These are phyloP conservation scores for Aspergillus alliaceus DNA, from an alignment of 2,329 filamentous ascomycete genomes.

Conservation along the genomic window DNA sequence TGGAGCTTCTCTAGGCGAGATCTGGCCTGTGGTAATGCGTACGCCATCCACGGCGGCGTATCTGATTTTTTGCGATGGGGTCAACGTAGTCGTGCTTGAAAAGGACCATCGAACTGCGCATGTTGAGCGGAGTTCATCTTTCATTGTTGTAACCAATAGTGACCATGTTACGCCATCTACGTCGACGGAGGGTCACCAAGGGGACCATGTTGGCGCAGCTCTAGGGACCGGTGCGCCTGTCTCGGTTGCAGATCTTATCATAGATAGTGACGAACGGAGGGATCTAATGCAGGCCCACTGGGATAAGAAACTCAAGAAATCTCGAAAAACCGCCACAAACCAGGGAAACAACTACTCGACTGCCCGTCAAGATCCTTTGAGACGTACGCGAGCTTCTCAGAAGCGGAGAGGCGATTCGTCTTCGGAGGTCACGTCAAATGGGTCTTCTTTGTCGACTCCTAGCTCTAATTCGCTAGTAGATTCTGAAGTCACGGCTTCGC, in stretches of 20 bases:
- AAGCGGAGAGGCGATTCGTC: conserved; percentile 4
- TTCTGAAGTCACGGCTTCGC: conserved; percentile 24
- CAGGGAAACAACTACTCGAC: not conserved
- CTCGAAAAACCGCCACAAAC: conserved; percentile 6
- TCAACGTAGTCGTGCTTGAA: conserved; percentile 51
- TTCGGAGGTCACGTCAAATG: not conserved
- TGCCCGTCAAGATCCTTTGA: conserved; percentile 10
- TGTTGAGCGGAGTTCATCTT: conserved; percentile 47
- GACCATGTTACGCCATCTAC: conserved; percentile 39
- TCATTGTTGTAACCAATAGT: conserved; percentile 60
- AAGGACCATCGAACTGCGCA: conserved; percentile 54
- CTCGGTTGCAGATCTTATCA: conserved; percentile 27
- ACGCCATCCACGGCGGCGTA: conserved; percentile 57
- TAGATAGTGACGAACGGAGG: conserved; percentile 36
- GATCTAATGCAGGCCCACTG: conserved; percentile 41
- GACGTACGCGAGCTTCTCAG: conserved; percentile 18
- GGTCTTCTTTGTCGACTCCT: not conserved
- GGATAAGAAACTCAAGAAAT: conserved; percentile 28
- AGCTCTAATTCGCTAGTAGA: not conserved
- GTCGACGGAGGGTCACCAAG: conserved; percentile 18
- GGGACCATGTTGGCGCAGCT: conserved; percentile 15
- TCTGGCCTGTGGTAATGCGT: conserved; percentile 35
- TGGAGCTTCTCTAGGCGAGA: conserved; percentile 18
- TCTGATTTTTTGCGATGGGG: conserved; percentile 55
- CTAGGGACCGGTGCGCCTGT: conserved; percentile 15